Percentiles rank a stretch among this genome's conserved stretches.
These are phyloP conservation scores for Cichorium intybus DNA, from an alignment of 140 eudicot species.

Conservation along the genomic window DNA sequence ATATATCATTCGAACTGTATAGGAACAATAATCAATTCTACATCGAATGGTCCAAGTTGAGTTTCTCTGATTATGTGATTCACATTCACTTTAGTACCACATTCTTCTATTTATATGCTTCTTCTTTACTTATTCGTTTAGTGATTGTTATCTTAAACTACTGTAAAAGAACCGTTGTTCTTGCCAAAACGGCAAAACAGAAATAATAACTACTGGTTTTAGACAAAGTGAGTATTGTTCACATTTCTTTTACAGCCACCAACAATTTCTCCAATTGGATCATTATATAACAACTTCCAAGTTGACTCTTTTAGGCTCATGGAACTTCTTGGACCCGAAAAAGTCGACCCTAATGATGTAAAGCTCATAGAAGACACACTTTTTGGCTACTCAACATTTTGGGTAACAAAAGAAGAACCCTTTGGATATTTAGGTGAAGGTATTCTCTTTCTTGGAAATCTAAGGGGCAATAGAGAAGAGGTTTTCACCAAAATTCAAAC, in stretches of 20 bases:
- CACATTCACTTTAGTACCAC: background rate
- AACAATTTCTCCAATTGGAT: too few species aligned
- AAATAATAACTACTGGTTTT: background rate
- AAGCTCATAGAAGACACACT: slow-evolving; percentile 76
- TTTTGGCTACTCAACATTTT: slow-evolving; percentile 91
- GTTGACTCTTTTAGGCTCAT: too few species aligned
- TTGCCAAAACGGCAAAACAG: background rate
- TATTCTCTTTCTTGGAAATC: slow-evolving; percentile 92
- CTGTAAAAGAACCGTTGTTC: background rate
- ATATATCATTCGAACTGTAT: too few species aligned
- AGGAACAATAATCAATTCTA: too few species aligned
- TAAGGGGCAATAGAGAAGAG: too few species aligned
- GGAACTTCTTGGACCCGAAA: too few species aligned
- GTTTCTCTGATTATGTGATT: slow-evolving; percentile 13
- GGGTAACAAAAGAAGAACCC: slow-evolving; percentile 93
- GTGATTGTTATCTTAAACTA: background rate
- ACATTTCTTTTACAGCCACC: too few species aligned
- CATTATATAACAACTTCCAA: too few species aligned
- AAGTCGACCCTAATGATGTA: too few species aligned
- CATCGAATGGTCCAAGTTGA: slow-evolving; percentile 48
- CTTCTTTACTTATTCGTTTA: background rate
- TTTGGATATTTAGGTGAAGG: slow-evolving; percentile 96
- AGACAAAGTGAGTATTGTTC: slow-evolving; percentile 12
- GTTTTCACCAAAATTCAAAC: too few species aligned
- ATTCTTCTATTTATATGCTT: background rate